Percentiles rank a stretch among this genome's conserved stretches.
phyloP scores from a whole-genome alignment of 768 basidiomycete species.

The Mycena haematopus region DNA sequence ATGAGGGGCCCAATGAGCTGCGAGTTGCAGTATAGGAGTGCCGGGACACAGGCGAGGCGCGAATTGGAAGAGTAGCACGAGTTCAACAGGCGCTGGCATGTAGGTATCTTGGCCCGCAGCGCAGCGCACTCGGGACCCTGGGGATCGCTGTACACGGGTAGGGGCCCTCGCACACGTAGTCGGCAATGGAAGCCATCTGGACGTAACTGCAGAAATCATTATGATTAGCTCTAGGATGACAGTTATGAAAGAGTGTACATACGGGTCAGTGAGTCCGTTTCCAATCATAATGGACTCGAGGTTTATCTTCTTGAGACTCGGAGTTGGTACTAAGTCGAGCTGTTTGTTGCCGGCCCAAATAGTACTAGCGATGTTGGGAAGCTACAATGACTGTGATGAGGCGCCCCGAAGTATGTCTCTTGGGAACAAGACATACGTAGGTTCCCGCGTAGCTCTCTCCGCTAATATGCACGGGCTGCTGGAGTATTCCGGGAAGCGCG shows the following conservation, averaged over 20 bases:
- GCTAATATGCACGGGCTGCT: constrained; percentile 76
- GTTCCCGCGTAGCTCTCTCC: constrained; percentile 83
- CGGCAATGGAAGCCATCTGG: constrained; percentile 83
- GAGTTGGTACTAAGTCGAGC: constrained; percentile 48
- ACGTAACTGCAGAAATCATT: constrained; percentile 38
- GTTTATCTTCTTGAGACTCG: constrained; percentile 74
- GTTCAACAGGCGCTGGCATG: constrained; percentile 76
- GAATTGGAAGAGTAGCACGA: constrained; percentile 70
- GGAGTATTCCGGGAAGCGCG: constrained; percentile 78
- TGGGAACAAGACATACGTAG: no score
- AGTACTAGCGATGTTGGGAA: constrained; percentile 81
- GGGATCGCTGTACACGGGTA: constrained; percentile 82
- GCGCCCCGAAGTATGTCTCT: no score
- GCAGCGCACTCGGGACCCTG: constrained; percentile 69
- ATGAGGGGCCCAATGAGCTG: constrained; percentile 76
- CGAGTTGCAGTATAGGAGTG: constrained; percentile 78
- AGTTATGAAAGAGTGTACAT: neutral
- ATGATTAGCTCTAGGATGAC: neutral
- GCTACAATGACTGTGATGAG: no score
- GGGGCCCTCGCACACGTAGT: constrained; percentile 83
- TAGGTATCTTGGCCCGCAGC: constrained; percentile 68
- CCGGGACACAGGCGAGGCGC: constrained; percentile 73
- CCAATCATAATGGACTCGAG: constrained; percentile 85
- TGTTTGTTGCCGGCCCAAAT: constrained; percentile 82
- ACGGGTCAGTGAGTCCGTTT: constrained; percentile 87